Conservation (phyloP, 1,284 basidiomycete species). For the Lignosus rhinocerotis region DNA sequence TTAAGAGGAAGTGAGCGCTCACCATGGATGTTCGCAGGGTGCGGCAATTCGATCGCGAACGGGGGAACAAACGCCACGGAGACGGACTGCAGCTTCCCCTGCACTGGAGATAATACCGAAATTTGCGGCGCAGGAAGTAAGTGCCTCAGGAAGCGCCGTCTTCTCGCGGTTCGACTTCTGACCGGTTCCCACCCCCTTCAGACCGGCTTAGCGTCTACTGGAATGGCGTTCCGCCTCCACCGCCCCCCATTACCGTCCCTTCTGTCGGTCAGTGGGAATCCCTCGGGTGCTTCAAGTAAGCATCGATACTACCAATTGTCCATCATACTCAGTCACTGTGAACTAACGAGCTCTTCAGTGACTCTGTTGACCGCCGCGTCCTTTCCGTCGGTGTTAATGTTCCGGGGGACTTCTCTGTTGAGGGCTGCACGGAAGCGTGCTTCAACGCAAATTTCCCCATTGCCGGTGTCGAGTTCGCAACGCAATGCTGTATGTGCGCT, state of each 20-base stretch:
- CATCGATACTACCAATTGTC: slow-evolving; percentile 3
- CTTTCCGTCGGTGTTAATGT: slow-evolving; percentile 46
- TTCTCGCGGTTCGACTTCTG: slow-evolving; percentile 6
- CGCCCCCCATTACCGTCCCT: slow-evolving; percentile 49
- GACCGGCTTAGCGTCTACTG: slow-evolving; percentile 64
- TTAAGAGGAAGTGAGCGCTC: neutral
- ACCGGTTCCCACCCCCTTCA: slow-evolving; percentile 5
- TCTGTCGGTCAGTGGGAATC: slow-evolving; percentile 61
- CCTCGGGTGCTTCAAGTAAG: slow-evolving; percentile 65
- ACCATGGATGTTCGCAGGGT: slow-evolving; percentile 44
- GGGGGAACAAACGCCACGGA: slow-evolving; percentile 46
- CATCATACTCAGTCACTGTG: neutral
- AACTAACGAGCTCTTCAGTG: slow-evolving; percentile 36
- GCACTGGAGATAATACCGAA: slow-evolving; percentile 58
- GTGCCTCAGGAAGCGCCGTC: neutral
- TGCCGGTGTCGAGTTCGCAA: slow-evolving; percentile 52
- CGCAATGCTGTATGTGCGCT: slow-evolving; percentile 49
- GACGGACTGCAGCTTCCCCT: slow-evolving; percentile 62
- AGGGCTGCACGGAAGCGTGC: slow-evolving; percentile 62
- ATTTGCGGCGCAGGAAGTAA: slow-evolving; percentile 53
- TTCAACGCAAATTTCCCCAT: slow-evolving; percentile 58
- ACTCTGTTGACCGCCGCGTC: slow-evolving; percentile 48
- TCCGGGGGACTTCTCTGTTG: slow-evolving; percentile 51
- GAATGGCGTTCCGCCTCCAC: slow-evolving; percentile 55
- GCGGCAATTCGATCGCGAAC: slow-evolving; percentile 54